These are phyloP conservation scores for Cyberlindnera bimundalis DNA, from an alignment of 805 yeast species.

Conservation along the genomic window DNA sequence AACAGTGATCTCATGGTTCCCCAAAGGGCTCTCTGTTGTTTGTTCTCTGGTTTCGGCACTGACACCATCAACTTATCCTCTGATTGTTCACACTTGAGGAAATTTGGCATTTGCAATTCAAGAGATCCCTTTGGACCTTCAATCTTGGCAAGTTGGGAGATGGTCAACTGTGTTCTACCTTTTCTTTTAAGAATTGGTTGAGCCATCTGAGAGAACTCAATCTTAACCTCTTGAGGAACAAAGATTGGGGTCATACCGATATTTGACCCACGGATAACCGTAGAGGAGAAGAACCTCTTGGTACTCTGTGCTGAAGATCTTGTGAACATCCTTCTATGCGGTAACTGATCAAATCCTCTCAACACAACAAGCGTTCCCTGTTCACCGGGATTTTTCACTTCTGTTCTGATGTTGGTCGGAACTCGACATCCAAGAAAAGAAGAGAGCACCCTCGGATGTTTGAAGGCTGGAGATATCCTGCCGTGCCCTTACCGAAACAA, in stretches of 20 bases:
- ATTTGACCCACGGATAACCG: conserved; percentile 45
- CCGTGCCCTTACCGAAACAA: conserved; percentile 1
- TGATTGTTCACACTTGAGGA: conserved; percentile 45
- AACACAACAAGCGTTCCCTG: too few relatives aligned
- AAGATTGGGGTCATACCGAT: conserved; percentile 79
- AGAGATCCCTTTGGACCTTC: conserved; percentile 78
- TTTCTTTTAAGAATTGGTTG: conserved; percentile 60
- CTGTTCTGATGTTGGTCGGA: too few relatives aligned
- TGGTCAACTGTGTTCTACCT: conserved; percentile 55
- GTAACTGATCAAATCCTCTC: not conserved
- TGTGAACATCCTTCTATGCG: conserved; percentile 5
- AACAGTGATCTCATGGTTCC: conserved; percentile 85
- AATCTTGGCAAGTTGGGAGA: conserved; percentile 58
- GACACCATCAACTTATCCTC: conserved; percentile 45
- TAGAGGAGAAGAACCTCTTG: conserved; percentile 34
- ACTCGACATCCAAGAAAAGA: not conserved
- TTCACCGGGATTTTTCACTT: conserved; percentile 1
- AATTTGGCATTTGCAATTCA: conserved; percentile 65
- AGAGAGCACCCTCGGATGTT: not conserved
- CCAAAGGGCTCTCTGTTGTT: conserved; percentile 86
- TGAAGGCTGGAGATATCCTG: too few relatives aligned
- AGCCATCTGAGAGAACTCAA: conserved; percentile 45
- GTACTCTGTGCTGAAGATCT: conserved; percentile 7
- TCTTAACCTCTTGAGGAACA: conserved; percentile 57
- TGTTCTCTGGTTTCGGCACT: conserved; percentile 54